Base-by-base conservation (phyloP, 768 basidiomycete species). In the Tylopilus subfusipes region DNA sequence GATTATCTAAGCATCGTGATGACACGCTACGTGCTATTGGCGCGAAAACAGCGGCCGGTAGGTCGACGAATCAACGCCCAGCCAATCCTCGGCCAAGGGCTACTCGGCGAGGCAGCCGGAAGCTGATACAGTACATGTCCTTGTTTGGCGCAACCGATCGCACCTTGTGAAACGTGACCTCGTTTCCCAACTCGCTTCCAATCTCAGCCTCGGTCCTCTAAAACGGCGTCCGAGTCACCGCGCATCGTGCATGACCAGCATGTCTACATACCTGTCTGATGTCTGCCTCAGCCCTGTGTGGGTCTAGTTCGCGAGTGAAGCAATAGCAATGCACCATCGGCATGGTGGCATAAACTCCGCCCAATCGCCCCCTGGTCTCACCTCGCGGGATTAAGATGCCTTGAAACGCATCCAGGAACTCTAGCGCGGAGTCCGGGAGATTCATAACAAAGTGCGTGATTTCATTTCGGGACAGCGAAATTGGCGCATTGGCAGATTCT, bases 371-470 rank as follows among this genome's bases (percentile, higher is more conserved):
- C 36, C 51, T 39, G n/a, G 18, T 42, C 65, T 60, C 72, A 65
- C 62, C 71, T 22, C 75, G 61, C 5, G 75, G 66, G 5, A 72
- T 66, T 45, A 91, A 77, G 54, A 89, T 78, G 2, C 93, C 93
- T 4, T 82, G 81, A 75, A 92, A 97, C 2, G 91, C 90, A 64
- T 90, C 89, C 48, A 99, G 77, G 73, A 98, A 98, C 33, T 82
- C 77, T 51, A 98, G 83, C 0, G 95, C 97, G 24, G 88, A 86
- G 61, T 92, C 93, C 3, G 97, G 97, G 19, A 99, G 78, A 70
- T 99, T 99, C 94, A 99, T 96, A n/a, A 97, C 88, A 65, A 92
- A 94, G 67, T 97, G 96, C 13, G 83, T 73, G 59, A 97, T 83
- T 42, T 79, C 73, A 52, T 70, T 75, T 54, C 88, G 82, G 34